Base-by-base conservation (phyloP, 1,139 yeast genomes). In the Sugiyamaella grinbergsii region DNA sequence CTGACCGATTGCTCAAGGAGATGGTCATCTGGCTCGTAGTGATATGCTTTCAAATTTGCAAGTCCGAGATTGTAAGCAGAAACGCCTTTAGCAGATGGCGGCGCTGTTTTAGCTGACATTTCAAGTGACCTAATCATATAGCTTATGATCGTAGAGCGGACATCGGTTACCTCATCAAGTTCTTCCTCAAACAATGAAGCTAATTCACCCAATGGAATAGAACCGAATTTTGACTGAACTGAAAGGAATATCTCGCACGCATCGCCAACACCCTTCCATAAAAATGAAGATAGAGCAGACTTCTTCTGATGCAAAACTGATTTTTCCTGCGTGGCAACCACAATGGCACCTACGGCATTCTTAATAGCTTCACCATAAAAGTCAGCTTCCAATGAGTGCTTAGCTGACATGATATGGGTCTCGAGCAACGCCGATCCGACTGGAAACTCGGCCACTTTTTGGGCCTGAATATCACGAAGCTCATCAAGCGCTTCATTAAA, bases 31-130 rank as follows among this genome's bases (percentile, higher is more conserved):
- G 33, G 20, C n/a, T 32, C 43, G 13, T 11, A 71, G 32, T 71
- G 62, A 56, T 67, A 79, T 0, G 80, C 76, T 40, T 79, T 77
- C 41, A 83, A 68, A 54, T 82, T 80, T 0, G 89, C 75, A 28
- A 85, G 66, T 1, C 95, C 96, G 29, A 88, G 67, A 62, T 91
- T 90, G 66, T 79, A 87, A 67, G 78, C 76, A 1, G 80, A 73
- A 10, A 83, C 74, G 0, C 96, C 80, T 67, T 61, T 61, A 19
- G 64, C 57, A 5, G 61, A 51, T 39, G 55, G 56, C 13, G 62
- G 61, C 4, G 52, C 6, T 54, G 61, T n/a, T 74, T 59, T 33
- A 55, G 63, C 36, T 68, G 67, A 34, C 67, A 71, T 31, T 48
- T 62, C 57, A 46, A 59, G 56, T 5, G 61, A 58, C 18, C 50